Evolutionary conservation across 305 asterid species (phyloP), one percentile per base, ranked within the genome.

Genomic region (Euphrasia arctica): DNA sequence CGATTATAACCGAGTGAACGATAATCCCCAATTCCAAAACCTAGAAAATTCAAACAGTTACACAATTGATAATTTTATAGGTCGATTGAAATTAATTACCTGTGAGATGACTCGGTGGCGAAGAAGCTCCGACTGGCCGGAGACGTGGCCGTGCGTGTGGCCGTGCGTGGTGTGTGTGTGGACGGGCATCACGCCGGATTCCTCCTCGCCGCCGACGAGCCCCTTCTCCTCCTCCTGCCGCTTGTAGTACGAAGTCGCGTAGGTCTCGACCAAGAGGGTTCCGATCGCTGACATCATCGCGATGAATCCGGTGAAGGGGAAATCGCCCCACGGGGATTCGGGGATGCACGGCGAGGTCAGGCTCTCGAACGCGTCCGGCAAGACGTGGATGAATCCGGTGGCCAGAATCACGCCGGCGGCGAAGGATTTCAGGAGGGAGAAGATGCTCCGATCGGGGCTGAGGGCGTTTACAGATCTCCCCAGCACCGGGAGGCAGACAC

Each of bases 361-460:
- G 52, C 69, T 75, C 22, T 75, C 80, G 34, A 77, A 84, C 3
- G 87, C 85, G 36, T 83, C 85, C 0, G 90, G 90, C 14, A 83
- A 71, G 31, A 83, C 69, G 34, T 79, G 87, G 4, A 83, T 73
- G 54, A 81, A 83, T 0, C 82, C 86, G 0, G 84, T 83, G 10
- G 86, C 70, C 13, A 83, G 4, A 18, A 80, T 83, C 1, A 84
- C 85, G 0, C 87, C 87, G 0, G 87, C 87, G 0, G 90, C 85
- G 49, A 84, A 84, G 3, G 83, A 80, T 64, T 83, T 83, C 0
- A 75, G 22, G 56, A 76, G 64, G 69, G 64, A 71, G 70, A 58
- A 69, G 22, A 78, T 12, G 14, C 52, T 52, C 1, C 32, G 60
- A 9, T 74, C 79, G 2, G 78, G 75, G 54, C 76, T 73, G 51